Base-by-base conservation (phyloP, 2,329 filamentous ascomycete genomes). In the Ascochyta koolunga region DNA sequence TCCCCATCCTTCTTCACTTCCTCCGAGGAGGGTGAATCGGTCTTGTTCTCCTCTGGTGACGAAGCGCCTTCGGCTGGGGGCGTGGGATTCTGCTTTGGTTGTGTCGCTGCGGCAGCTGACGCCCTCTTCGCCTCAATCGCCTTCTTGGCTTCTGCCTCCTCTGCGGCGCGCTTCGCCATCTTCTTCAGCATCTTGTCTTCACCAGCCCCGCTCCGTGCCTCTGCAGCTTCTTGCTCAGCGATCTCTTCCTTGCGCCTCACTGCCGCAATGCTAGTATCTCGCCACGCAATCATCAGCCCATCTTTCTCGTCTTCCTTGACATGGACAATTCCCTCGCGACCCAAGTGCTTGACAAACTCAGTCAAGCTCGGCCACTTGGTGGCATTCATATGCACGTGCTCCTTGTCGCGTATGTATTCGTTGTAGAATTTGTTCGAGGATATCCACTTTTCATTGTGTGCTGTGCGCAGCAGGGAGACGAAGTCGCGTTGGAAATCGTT, bases 351-450 rank as follows among this genome's bases (percentile, higher is more conserved):
- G 13, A 90, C 91, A 70, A 96, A 96, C 66, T 98, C 92, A 2
- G 92, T 93, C 64, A 99, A 77, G 48, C 86, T 90, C 4, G 88
- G 85, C 92, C 92, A 98, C 67, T 89, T 88, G 0, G 95, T 98
- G 7, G 91, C 82, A 75, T 97, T 97, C 89, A 98, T 92, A 72
- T 98, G 95, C 8, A 95, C 80, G 71, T 98, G 93, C 67, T 75
- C 73, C 52, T 76, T 76, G 21, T 76, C 89, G 15, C 86, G 83
- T 64, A 98, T 97, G 67, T 96, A 95, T 69, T 93, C 88, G 72
- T 98, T 91, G 76, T 99, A 99, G 74, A 98, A 98, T 58, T 90
- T 87, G 69, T 99, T 99, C 45, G 93, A 85, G 29, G 93, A 84
- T 1, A 98, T 87, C 66, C 86, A 84, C 75, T 99, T 99, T 76